phyloP scores from a whole-genome alignment of 495 filamentous ascomycete genomes.

The Parathielavia appendiculata region DNA sequence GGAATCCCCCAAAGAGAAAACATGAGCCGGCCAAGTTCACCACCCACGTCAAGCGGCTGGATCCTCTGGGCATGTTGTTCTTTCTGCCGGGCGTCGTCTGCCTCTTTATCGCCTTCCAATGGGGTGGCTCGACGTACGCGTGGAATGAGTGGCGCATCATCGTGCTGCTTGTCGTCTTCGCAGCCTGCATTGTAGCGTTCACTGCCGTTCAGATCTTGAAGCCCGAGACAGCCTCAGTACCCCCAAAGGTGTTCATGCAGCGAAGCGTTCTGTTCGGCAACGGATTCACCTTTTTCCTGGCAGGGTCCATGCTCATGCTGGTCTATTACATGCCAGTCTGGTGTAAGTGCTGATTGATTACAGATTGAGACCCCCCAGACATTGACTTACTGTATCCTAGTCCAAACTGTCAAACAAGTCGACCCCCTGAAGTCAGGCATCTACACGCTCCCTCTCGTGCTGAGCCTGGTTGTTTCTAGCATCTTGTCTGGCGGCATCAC shows the following conservation, averaged over 20 bases:
- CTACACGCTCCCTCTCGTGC: constrained; percentile 55
- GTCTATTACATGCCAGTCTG: constrained; percentile 66
- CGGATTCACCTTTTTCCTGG: constrained; percentile 54
- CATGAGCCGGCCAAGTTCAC: constrained; percentile 32
- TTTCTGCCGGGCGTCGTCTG: constrained; percentile 70
- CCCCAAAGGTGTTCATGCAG: constrained; percentile 65
- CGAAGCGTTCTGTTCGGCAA: constrained; percentile 62
- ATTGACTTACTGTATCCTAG: constrained; percentile 48
- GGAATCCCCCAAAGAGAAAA: constrained; percentile 37
- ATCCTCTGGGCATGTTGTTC: constrained; percentile 63
- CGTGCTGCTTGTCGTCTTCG: constrained; percentile 61
- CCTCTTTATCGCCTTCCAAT: constrained; percentile 75
- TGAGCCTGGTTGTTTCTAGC: constrained; percentile 46
- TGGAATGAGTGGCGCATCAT: constrained; percentile 68
- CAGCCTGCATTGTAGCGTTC: constrained; percentile 58
- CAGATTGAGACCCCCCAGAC: too few relatives aligned
- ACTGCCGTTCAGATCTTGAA: constrained; percentile 58
- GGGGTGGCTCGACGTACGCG: constrained; percentile 69
- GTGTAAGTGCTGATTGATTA: constrained; percentile 53
- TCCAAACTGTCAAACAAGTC: constrained; percentile 63
- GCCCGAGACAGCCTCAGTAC: constrained; percentile 71
- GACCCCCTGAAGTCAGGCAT: constrained; percentile 55
- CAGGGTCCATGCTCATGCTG: constrained; percentile 63
- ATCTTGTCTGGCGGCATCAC: constrained; percentile 50
- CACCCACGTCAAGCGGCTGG: constrained; percentile 52